Evolutionary conservation across 1,139 yeast genomes (phyloP).

Genomic region (Sugiyamaella sp.): DNA sequence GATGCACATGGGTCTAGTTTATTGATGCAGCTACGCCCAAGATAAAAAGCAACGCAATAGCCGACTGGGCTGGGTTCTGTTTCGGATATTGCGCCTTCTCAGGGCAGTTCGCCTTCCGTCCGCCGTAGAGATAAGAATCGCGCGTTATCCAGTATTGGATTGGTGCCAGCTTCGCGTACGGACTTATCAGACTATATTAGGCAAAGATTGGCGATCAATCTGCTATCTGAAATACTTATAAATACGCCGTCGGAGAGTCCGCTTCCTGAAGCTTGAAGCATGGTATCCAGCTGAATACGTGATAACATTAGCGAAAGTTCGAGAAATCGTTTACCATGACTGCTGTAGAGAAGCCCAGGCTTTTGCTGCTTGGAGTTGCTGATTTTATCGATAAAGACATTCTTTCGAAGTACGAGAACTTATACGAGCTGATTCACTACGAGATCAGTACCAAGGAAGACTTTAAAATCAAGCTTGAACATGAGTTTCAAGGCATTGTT

Average conservation of each 20-base stretch:
- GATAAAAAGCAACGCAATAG: no score
- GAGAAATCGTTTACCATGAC: background rate
- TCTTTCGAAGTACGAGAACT: conserved; percentile 1
- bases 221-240: background rate
- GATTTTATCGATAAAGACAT: conserved; percentile 2
- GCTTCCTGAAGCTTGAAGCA: background rate
- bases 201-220: background rate
- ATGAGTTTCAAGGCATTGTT: conserved; percentile 7
- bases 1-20: no score
- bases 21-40: no score
- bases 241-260: background rate
- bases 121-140: no score
- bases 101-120: no score
- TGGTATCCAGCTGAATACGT: background rate
- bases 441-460: conserved; percentile 10
- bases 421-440: conserved; percentile 3
- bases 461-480: conserved; percentile 1
- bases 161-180: background rate
- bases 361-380: conserved; percentile 12
- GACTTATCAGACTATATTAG: conserved; percentile 9
- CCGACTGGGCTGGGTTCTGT: no score
- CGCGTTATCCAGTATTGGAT: no score
- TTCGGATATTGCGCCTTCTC: no score
- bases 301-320: background rate
- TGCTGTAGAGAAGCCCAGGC: conserved; percentile 1